Evolutionary conservation across 371 early-diverging fungal species (phyloP).

Genomic region (Funneliformis caledonium): DNA sequence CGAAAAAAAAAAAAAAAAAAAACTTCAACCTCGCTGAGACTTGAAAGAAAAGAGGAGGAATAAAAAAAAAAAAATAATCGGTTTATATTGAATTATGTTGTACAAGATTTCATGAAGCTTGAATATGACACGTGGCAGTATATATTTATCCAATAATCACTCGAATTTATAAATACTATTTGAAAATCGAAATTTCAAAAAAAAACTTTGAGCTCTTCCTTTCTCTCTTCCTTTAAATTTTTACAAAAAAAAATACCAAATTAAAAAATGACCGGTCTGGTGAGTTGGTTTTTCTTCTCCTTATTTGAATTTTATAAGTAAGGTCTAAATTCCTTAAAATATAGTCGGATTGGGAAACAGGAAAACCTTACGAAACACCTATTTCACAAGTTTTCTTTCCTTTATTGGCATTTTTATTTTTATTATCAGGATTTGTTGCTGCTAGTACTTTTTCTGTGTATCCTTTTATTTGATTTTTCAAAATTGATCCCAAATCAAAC

Average conservation of each 20-base stretch:
- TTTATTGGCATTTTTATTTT: constrained; percentile 17
- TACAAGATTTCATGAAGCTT: too few species aligned
- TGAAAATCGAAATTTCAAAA: too few species aligned
- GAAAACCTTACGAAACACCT: constrained; percentile 13
- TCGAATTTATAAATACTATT: too few species aligned
- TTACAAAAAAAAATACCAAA: too few species aligned
- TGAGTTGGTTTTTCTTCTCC: not conserved
- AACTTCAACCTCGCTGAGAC: too few species aligned
- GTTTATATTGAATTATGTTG: too few species aligned
- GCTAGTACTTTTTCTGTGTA: constrained; percentile 38
- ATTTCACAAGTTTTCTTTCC: constrained; percentile 13
- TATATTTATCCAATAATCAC: too few species aligned
- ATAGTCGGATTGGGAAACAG: constrained; percentile 28
- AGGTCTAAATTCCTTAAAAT: not conserved
- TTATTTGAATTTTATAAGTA: not conserved
- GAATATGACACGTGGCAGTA: too few species aligned
- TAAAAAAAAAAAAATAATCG: too few species aligned
- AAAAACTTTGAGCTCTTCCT: too few species aligned
- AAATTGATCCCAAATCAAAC: not conserved
- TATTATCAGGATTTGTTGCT: constrained; percentile 26
- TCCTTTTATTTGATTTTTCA: constrained; percentile 6
- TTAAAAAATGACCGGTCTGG: not conserved
- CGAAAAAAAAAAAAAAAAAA: not conserved
- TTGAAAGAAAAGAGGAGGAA: too few species aligned
- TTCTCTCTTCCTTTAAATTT: too few species aligned